Base-by-base conservation (phyloP, 2,329 filamentous ascomycete species). In the Penicillium psychrosexuale region DNA sequence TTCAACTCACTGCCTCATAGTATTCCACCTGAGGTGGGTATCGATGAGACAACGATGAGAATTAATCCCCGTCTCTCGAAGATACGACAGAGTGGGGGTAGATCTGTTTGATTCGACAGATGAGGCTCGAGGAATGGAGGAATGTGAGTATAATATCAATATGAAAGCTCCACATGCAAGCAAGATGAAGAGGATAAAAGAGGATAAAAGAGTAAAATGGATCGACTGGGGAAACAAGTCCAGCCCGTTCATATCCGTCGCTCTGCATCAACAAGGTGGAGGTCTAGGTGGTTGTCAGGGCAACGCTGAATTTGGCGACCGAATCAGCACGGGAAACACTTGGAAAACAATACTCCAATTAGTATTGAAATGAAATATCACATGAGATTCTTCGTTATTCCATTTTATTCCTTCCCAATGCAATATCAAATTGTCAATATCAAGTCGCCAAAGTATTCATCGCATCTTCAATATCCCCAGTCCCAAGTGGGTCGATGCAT, bases 221-320 rank as follows among this genome's bases (percentile, higher is more conserved):
- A 49, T 47, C 31, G 37, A 52, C 37, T 47, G 17, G 47, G 47
- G 46, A 55, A 38, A 52, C 53, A 55, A 42, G 42, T 51, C 55
- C 47, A 49, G 53, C 36, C 59, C 53, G 49, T 56, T 44, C 47
- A 42, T 55, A 42, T 61, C 62, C 57, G 58, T 50, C 42, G 48
- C 36, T 52, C 28, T 47, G 51, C 31, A 58, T 64, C 61, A 65
- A 65, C 62, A 65, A 61, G 51, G 56, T 58, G 61, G 59, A 62
- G 57, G 56, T 52, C 52, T 37, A 42, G 5, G 22, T 15, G 27
- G 62, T 65, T 62, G 57, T 56, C 61, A 49, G 27, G 62, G 54
- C 61, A 65, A 65, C 62, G 37, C 4, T 8, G 8, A 12, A 27
- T 11, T 33, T 33, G n/a, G 19, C 22, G 12, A 15, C 45, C 24